These are phyloP conservation scores for Tolypocladium pustulatum DNA, from an alignment of 2,329 filamentous ascomycete genomes.

Conservation along the genomic window DNA sequence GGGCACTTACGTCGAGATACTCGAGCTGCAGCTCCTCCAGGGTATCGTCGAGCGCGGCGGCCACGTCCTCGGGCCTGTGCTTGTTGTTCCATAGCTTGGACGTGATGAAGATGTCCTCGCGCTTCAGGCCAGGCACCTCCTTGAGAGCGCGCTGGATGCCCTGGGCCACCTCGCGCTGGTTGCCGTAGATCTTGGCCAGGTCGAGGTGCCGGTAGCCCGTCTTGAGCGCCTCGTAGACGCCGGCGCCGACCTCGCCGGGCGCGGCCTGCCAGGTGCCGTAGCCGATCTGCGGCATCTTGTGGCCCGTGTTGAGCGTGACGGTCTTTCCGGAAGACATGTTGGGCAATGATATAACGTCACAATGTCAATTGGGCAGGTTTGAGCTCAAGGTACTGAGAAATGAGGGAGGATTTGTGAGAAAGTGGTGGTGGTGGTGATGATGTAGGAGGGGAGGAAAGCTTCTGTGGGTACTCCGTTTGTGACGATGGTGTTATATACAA, in stretches of 20 bases:
- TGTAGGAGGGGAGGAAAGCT: background rate
- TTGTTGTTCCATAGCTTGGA: slow-evolving; percentile 55
- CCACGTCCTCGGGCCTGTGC: slow-evolving; percentile 50
- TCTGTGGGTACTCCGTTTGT: background rate
- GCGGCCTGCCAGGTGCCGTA: slow-evolving; percentile 58
- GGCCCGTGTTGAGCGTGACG: slow-evolving; percentile 52
- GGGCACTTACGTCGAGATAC: slow-evolving; percentile 39
- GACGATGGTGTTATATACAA: background rate
- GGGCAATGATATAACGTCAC: slow-evolving; percentile 2
- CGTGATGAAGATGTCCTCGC: slow-evolving; percentile 50
- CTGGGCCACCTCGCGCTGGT: slow-evolving; percentile 49
- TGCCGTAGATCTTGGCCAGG: slow-evolving; percentile 47
- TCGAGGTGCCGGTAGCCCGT: slow-evolving; percentile 54
- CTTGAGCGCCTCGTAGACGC: slow-evolving; percentile 53
- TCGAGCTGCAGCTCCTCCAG: slow-evolving; percentile 44
- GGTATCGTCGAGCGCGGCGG: slow-evolving; percentile 43
- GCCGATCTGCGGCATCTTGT: slow-evolving; percentile 52
- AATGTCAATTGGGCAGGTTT: background rate
- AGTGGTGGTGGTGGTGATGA: background rate
- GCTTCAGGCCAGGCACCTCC: slow-evolving; percentile 39
- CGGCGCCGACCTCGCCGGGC: slow-evolving; percentile 52
- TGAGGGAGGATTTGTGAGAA: background rate
- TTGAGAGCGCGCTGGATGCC: slow-evolving; percentile 38
- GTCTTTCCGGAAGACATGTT: slow-evolving; percentile 45
- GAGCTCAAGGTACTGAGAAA: background rate